Evolutionary conservation across 352 stramenopile genomes (phyloP).

Genomic region (Halophytophthora polymorphica): DNA sequence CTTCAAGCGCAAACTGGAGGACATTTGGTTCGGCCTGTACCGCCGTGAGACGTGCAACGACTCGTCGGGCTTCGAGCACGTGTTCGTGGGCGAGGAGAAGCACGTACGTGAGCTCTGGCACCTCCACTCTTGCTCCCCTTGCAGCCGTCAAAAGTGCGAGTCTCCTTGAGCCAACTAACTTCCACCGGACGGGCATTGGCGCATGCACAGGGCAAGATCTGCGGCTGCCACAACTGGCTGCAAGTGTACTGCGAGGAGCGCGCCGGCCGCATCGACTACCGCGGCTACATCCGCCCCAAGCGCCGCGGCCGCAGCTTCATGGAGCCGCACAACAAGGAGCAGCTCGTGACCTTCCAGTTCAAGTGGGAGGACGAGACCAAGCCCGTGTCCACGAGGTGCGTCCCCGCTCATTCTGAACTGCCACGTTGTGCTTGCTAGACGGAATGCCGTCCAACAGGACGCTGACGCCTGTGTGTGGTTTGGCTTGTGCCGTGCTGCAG

Average conservation of each 20-base stretch:
- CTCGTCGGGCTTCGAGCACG: conserved; percentile 95
- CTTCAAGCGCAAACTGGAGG: conserved; percentile 91
- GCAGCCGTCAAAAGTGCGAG: too few relatives aligned
- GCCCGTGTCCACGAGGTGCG: conserved; percentile 85
- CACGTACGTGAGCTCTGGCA: conserved; percentile 45
- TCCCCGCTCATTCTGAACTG: background rate
- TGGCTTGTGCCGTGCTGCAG: conserved; percentile 23
- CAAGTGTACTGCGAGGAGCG: conserved; percentile 96
- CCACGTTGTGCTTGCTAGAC: too few relatives aligned
- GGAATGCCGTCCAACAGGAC: too few relatives aligned
- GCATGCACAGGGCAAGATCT: conserved; percentile 69
- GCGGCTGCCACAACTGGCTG: conserved; percentile 97
- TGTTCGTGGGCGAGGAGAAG: conserved; percentile 96
- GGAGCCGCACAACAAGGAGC: conserved; percentile 83
- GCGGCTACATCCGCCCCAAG: conserved; percentile 91
- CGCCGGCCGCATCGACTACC: conserved; percentile 91
- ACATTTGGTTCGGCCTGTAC: conserved; percentile 96
- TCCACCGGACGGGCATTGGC: background rate
- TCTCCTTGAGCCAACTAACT: background rate
- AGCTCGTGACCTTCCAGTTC: conserved; percentile 95
- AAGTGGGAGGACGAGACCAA: conserved; percentile 88
- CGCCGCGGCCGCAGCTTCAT: conserved; percentile 66
- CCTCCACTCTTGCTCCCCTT: too few relatives aligned
- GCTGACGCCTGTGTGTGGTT: too few relatives aligned
- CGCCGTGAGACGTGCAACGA: conserved; percentile 82